These are phyloP conservation scores for Fusarium proliferatum DNA, from an alignment of 2,329 filamentous ascomycete genomes.

Conservation along the genomic window DNA sequence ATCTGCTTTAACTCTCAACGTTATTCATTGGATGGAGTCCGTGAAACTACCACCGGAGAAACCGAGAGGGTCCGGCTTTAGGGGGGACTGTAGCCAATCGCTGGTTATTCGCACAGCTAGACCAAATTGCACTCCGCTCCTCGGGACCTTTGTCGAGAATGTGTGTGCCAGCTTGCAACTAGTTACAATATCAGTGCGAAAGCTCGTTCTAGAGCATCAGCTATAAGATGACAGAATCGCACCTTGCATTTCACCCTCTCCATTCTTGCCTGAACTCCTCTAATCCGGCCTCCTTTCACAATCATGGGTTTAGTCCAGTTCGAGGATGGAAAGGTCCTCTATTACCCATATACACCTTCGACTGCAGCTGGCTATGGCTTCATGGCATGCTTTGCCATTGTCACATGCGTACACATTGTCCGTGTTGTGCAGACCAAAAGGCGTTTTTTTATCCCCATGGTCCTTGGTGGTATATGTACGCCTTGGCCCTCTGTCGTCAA, in stretches of 20 bases:
- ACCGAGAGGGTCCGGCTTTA: neutral
- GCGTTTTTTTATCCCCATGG: neutral
- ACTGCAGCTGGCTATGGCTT: neutral
- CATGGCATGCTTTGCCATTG: neutral
- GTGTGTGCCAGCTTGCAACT: neutral
- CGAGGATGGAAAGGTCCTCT: neutral
- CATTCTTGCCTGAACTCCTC: neutral
- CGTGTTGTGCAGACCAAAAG: neutral
- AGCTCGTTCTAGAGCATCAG: neutral
- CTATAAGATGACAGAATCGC: neutral
- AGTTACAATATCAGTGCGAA: neutral
- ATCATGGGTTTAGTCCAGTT: neutral
- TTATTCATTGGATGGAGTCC: neutral
- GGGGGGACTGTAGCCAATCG: neutral
- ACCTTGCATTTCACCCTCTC: neutral
- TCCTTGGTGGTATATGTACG: neutral
- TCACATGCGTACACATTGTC: neutral
- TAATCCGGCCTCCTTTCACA: neutral
- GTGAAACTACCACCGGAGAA: neutral
- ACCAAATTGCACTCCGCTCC: neutral
- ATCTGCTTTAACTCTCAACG: neutral
- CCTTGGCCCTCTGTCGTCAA: fast-evolving
- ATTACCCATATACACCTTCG: neutral
- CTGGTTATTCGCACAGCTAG: neutral
- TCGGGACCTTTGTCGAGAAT: neutral